phyloP scores from a whole-genome alignment of 2,329 filamentous ascomycete species.

The Xylaria digitata region DNA sequence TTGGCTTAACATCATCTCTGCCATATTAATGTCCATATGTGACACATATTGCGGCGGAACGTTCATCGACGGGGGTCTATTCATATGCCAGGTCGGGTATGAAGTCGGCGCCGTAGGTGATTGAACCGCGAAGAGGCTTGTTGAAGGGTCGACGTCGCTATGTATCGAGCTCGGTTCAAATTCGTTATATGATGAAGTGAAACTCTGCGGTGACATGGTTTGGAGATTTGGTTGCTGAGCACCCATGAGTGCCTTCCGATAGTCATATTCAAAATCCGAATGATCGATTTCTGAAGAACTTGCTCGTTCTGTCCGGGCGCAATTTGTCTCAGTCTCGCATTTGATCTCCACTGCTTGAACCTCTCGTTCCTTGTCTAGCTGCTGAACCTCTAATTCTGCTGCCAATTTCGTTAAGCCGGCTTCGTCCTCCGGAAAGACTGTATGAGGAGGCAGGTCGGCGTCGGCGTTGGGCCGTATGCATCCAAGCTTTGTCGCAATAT shows the following conservation, averaged over 20 bases:
- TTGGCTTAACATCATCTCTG: constrained; percentile 61
- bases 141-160: constrained; percentile 46
- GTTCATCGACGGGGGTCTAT: constrained; percentile 51
- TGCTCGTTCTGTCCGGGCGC: constrained; percentile 59
- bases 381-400: constrained; percentile 63
- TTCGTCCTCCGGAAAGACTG: constrained; percentile 71
- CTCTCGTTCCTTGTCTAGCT: constrained; percentile 53
- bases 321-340: constrained; percentile 53
- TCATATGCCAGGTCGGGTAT: constrained; percentile 52
- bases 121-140: constrained; percentile 47
- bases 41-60: constrained; percentile 57
- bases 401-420: constrained; percentile 67
- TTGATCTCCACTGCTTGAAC: constrained; percentile 48
- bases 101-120: constrained; percentile 47
- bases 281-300: constrained; percentile 67
- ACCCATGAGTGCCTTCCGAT: constrained; percentile 61
- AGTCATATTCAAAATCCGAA: constrained; percentile 67
- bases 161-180: constrained; percentile 52
- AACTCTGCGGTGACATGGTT: constrained; percentile 66
- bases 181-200: constrained; percentile 56
- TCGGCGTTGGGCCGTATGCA: constrained; percentile 73
- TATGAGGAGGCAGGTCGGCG: constrained; percentile 67
- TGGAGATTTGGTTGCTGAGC: constrained; percentile 54
- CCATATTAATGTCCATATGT: constrained; percentile 55
- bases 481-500: constrained; percentile 72